Evolutionary conservation across 805 yeast genomes (phyloP), one percentile per base, ranked within the genome.

Genomic region (Saturnispora diversa): DNA sequence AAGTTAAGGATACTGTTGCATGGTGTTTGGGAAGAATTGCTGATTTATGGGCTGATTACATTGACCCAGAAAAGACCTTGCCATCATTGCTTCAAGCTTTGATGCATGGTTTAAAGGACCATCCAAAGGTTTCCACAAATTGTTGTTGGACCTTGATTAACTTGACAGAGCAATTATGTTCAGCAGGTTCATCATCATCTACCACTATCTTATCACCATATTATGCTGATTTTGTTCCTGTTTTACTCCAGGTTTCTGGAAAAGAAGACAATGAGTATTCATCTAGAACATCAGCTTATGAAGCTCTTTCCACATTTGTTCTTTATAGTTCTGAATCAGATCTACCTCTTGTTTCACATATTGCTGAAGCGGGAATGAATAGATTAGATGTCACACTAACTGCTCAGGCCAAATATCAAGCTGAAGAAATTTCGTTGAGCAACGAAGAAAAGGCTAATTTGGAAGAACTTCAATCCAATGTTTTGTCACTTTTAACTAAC

Each of bases 11-110:
- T 58, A 88, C 98, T 1, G 96, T 87, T 25, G 94, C 97, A 4
- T 92, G 98, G 98, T 90, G 97, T 65, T 69, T 92, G 45, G 98
- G 98, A 43, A 77, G 96, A 62, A 85, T 92, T 52, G 94, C 97
- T 9, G 97, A 92, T 56, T 65, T 81, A 39, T 85, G 80, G 31
- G 73, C 84, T 46, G 84, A 75, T 39, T 85, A 94, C 4, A 77
- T 90, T 47, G 83, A 82, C 51, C 58, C 74, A 21, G 69, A 74
- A 32, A 60, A 64, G 4, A 80, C 80, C 56, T 69, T 92, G 47
- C 86, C 90, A 21, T 68, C 66, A 33, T 77, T 92, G 40, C 64
- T 92, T 42, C 69, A 72, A 39, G 92, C 95, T 1, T 72, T 92
- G 48, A 61, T 80, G 35, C 58, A 68, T 28, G 98, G 98, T n/a